Percentiles rank a stretch among this genome's conserved stretches.
Conservation (phyloP, 164 flowering plant species). For the Magnolia sinica region DNA sequence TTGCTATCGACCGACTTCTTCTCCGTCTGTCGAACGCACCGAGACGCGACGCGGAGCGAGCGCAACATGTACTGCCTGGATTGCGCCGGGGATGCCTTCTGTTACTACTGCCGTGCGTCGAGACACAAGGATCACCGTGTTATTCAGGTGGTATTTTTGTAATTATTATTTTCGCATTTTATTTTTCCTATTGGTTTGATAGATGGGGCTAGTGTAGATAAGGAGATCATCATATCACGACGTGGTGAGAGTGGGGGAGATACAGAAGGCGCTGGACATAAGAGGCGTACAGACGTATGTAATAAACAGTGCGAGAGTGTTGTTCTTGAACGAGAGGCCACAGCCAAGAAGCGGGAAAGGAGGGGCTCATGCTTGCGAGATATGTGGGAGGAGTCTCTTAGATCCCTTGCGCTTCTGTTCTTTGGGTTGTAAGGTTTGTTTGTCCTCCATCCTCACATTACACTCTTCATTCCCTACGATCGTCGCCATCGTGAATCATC, state of each 20-base stretch:
- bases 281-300: constrained; percentile 91
- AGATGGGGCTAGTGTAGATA: constrained; percentile 42
- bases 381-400: constrained; percentile 73
- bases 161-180: neutral
- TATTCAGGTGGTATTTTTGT: constrained; percentile 52
- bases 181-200: neutral
- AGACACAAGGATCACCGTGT: constrained; percentile 78
- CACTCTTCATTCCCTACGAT: neutral
- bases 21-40: constrained; percentile 62
- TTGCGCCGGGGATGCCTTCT: constrained; percentile 65
- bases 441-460: neutral
- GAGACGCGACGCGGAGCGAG: constrained; percentile 71
- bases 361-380: constrained; percentile 70
- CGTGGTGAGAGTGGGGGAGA: constrained; percentile 87
- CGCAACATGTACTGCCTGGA: constrained; percentile 90
- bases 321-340: constrained; percentile 89
- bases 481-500: neutral
- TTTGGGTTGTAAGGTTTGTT: constrained; percentile 82
- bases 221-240: constrained; percentile 95
- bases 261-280: constrained; percentile 70
- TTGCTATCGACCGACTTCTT: constrained; percentile 64
- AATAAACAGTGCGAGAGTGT: constrained; percentile 88
- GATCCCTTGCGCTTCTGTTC: constrained; percentile 90
- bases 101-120: constrained; percentile 78
- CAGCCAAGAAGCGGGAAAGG: constrained; percentile 75